Conservation (phyloP, 163 green algal genomes). For the Chloromonas sp. region DNA sequence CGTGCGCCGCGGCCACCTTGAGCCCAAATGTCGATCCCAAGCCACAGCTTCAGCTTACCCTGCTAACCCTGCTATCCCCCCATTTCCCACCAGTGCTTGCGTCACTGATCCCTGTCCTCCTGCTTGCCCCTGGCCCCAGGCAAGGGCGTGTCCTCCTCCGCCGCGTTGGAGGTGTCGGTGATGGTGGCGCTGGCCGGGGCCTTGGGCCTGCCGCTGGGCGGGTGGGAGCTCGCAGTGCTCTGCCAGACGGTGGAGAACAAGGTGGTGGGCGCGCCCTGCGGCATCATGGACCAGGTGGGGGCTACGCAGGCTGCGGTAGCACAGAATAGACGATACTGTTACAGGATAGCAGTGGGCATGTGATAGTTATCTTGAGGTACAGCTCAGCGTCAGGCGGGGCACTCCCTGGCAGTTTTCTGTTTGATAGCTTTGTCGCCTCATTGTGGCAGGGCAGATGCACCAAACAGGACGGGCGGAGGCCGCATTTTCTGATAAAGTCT, state of each 20-base stretch:
- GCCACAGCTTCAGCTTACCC: too few species aligned
- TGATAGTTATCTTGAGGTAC: background rate
- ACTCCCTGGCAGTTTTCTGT: too few species aligned
- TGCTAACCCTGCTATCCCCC: too few species aligned
- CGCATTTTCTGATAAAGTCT: too few species aligned
- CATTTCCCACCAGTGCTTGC: too few species aligned
- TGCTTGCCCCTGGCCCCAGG: conserved; percentile 25
- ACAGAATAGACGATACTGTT: background rate
- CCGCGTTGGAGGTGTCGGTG: conserved; percentile 84
- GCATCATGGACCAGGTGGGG: conserved; percentile 84
- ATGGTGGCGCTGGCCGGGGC: conserved; percentile 69
- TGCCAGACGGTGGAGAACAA: conserved; percentile 91
- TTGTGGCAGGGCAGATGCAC: too few species aligned
- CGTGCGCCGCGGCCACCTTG: too few species aligned
- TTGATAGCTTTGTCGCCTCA: too few species aligned
- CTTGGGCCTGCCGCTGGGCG: conserved; percentile 34
- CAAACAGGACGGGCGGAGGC: too few species aligned
- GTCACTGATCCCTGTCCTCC: too few species aligned
- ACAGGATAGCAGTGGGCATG: background rate
- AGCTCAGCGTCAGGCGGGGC: background rate
- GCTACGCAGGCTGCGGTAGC: background rate
- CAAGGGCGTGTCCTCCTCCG: conserved; percentile 85
- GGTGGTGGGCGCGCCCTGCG: conserved; percentile 88
- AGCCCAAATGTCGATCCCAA: too few species aligned
- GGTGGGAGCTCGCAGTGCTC: conserved; percentile 69